Evolutionary conservation across 2,329 filamentous ascomycete species (phyloP).

Genomic region (Mycosphaerella sp.): DNA sequence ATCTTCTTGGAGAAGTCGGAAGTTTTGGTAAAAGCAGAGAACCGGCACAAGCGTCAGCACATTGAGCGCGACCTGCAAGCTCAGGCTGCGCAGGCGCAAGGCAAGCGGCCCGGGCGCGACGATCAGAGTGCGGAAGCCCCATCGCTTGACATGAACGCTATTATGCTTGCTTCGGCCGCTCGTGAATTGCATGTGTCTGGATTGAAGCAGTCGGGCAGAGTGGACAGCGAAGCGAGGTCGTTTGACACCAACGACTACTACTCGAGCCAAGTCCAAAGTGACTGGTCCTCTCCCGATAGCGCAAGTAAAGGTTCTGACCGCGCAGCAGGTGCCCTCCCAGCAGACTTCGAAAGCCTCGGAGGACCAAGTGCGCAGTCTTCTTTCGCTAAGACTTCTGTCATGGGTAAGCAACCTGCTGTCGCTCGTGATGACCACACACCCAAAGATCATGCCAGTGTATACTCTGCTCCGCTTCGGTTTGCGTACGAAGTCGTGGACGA

Average conservation of each 20-base stretch:
- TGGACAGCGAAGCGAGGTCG: slow-evolving; percentile 55
- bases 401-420: slow-evolving; percentile 19
- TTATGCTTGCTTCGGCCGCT: slow-evolving; percentile 57
- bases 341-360: slow-evolving; percentile 22
- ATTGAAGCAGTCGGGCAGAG: slow-evolving; percentile 52
- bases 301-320: slow-evolving; percentile 40
- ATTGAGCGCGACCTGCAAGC: slow-evolving; percentile 73
- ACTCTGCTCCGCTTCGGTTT: slow-evolving; percentile 7
- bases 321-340: slow-evolving; percentile 35
- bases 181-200: slow-evolving; percentile 61
- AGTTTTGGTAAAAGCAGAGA: slow-evolving; percentile 73
- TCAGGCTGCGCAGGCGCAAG: slow-evolving; percentile 57
- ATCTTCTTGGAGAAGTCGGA: slow-evolving; percentile 82
- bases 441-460: slow-evolving; percentile 11
- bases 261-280: slow-evolving; percentile 73
- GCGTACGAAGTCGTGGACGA: slow-evolving; percentile 22
- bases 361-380: slow-evolving; percentile 14
- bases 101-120: slow-evolving; percentile 46
- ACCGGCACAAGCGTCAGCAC: slow-evolving; percentile 70
- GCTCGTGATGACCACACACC: slow-evolving; percentile 10
- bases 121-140: slow-evolving; percentile 41
- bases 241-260: slow-evolving; percentile 95
- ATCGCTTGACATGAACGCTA: slow-evolving; percentile 39
- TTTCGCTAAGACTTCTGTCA: slow-evolving; percentile 9
- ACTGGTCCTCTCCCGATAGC: slow-evolving; percentile 56